Base-by-base conservation (phyloP, 805 yeast genomes). In the Saccharomyces paradoxus region DNA sequence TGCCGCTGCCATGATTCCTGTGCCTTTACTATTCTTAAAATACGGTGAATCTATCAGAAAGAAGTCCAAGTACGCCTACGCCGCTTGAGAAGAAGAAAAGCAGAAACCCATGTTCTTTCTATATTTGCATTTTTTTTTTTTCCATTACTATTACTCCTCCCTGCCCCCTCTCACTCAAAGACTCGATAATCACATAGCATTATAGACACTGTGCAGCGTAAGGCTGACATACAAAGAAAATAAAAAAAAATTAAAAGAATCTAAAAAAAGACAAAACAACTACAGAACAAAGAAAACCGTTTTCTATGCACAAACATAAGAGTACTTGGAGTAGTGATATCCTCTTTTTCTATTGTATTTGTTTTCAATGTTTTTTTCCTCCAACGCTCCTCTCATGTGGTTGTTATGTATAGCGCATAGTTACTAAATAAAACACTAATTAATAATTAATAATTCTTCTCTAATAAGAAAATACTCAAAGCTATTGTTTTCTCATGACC, bases 21-120 rank as follows among this genome's bases (percentile, higher is more conserved):
- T 87, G 53, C 95, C 96, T 10, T 64, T 87, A 54, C 64, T 83
- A 50, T 86, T 87, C 65, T 74, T 75, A 69, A 76, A 69, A 53
- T 87, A 71, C 65, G 91, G 91, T 60, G 74, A 75, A 59, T 50
- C 56, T 46, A 73, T 86, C 49, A 80, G 91, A 73, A 64, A 70
- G 48, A 78, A 67, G 60, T 82, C 89, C 49, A 81, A 81, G 63
- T 84, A 71, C 62, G 87, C 88, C 1, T 77, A 60, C 53, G 22
- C 44, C 44, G 12, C 44, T 17, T 37, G 6, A 37, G 44, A 17
- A 21, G 3, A 37, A 17, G 22, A 17, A 17, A 21, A 21, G 8
- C 12, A 37, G 44, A 37, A 17, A 37, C 8, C 21, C 44, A 37
- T 37, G 44, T 17, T 37, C 22, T 17, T 37, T n/a, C 44, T 17